Percentiles rank a stretch among this genome's conserved stretches.
phyloP scores from a whole-genome alignment of 129 eudicot species.

The Ambrosia trifida region DNA sequence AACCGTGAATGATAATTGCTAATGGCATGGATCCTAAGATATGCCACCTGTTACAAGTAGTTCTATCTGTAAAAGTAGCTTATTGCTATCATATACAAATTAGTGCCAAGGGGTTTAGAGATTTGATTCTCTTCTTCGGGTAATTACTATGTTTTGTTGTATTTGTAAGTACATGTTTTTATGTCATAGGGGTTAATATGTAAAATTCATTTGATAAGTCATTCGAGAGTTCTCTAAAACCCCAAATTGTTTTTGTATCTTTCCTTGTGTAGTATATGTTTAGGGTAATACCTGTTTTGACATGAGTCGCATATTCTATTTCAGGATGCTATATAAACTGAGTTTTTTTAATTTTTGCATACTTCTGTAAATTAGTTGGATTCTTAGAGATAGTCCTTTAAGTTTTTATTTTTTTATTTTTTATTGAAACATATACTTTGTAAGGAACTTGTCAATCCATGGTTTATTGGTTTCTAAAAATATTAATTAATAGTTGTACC shows the following conservation, averaged over 20 bases:
- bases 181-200: background rate
- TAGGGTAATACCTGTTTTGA: constrained; percentile 14
- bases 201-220: background rate
- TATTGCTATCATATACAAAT: background rate
- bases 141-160: background rate
- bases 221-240: constrained; percentile 1
- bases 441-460: background rate
- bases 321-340: background rate
- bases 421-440: background rate
- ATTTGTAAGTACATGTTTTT: background rate
- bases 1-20: constrained; percentile 14
- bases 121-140: background rate
- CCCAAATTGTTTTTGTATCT: constrained; percentile 15
- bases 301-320: constrained; percentile 6
- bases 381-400: background rate
- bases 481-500: constrained; percentile 11
- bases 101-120: background rate
- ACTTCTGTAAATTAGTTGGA: constrained; percentile 15
- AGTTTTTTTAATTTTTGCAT: constrained; percentile 8
- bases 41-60: background rate
- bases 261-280: constrained; percentile 5
- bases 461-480: constrained; percentile 14
- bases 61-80: constrained; percentile 11
- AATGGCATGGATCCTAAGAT: constrained; percentile 10
- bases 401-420: constrained; percentile 16